Evolutionary conservation across 306 rosid genomes (phyloP).

Genomic region (Alnus glutinosa): DNA sequence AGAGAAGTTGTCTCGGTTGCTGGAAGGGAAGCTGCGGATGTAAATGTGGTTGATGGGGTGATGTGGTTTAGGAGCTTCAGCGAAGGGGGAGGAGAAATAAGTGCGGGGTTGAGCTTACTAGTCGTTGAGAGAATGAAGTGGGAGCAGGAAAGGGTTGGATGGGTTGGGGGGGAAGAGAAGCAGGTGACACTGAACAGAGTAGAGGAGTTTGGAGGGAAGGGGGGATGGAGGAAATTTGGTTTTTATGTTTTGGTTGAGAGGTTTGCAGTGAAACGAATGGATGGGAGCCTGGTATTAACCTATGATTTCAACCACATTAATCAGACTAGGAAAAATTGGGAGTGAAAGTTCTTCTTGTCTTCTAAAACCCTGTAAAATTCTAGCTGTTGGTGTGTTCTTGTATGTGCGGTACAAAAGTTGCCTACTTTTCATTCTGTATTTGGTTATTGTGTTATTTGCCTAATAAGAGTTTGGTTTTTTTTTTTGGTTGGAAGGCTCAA

Average conservation of each 20-base stretch:
- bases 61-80: conserved; percentile 47
- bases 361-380: neutral
- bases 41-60: conserved; percentile 33
- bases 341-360: conserved; percentile 22
- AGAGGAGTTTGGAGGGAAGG: conserved; percentile 50
- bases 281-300: conserved; percentile 44
- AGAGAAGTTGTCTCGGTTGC: conserved; percentile 40
- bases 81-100: conserved; percentile 38
- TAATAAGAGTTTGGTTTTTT: too few relatives aligned
- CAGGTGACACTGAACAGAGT: conserved; percentile 36
- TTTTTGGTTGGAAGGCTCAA: too few relatives aligned
- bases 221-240: conserved; percentile 39
- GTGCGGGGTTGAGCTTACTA: conserved; percentile 51
- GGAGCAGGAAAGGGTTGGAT: conserved; percentile 43
- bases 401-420: too few relatives aligned
- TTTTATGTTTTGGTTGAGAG: conserved; percentile 57
- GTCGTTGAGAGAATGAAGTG: conserved; percentile 63
- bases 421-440: too few relatives aligned
- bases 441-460: too few relatives aligned
- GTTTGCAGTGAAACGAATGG: conserved; percentile 46
- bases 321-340: conserved; percentile 52
- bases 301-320: conserved; percentile 54
- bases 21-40: conserved; percentile 36
- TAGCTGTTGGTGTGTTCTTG: too few relatives aligned
- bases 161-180: conserved; percentile 31